Base-by-base conservation (phyloP, 441 rosid species). In the Populus tomentosa region DNA sequence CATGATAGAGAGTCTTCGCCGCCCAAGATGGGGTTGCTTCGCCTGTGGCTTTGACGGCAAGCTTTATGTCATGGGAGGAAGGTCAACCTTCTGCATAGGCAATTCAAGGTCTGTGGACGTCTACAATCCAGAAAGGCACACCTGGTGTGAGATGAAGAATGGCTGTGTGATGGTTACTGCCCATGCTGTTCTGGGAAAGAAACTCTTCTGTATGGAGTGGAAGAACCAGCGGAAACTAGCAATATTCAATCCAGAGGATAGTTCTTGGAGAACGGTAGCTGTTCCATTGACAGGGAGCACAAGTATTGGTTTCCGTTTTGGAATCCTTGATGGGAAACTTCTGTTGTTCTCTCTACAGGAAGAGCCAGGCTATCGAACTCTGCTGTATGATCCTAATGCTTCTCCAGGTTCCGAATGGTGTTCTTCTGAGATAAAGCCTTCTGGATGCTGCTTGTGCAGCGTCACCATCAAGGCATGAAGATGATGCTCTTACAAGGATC, bases 141-240 rank as follows among this genome's bases (percentile, higher is more conserved):
- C 87, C 56, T 96, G 99, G 99, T 72, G 87, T 28, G 89, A 91
- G 78, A 90, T 89, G 89, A 96, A 94, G 87, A 96, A 90, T 33
- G 98, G 98, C 40, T 84, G 97, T 38, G 91, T 92, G 79, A 94
- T 96, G 99, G 97, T 93, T 79, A 96, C 98, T 32, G 93, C 99
- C 73, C 96, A 94, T 82, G 98, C 96, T 35, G 96, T 88, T 72
- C 79, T 96, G 69, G 96, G 88, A 23, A 87, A 88, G 71, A 91
- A 90, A 82, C 95, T 92, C 73, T 94, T 86, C 82, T 94, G 98
- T 81, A 89, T 91, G 80, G 97, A 96, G 71, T 96, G 99, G 98
- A 96, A 94, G 85, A 91, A 93, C 88, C 98, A 93, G 85, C 73
- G 98, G 86, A 94, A 89, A 84, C 85, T 96, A 73, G 80, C 92